Conservation (phyloP, 306 rosid species). For the Cicer cuneatum region DNA sequence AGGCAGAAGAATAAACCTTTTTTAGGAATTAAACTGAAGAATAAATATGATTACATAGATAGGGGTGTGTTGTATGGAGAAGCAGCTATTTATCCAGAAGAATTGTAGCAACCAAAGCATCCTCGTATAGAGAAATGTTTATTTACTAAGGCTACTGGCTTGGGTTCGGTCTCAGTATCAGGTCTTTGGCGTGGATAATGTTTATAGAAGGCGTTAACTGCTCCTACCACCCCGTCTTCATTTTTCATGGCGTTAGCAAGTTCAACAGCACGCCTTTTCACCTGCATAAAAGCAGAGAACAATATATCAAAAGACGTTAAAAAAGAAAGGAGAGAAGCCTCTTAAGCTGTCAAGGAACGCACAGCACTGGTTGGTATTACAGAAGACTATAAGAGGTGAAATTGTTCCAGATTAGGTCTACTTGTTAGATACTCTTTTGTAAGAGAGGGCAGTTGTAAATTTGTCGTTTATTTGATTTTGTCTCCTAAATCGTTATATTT, state of each 20-base stretch:
- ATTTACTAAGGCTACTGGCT: conserved; percentile 10
- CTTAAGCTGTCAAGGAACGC: conserved; percentile 24
- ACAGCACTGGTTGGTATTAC: conserved; percentile 1
- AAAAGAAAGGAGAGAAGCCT: neutral
- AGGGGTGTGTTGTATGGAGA: neutral
- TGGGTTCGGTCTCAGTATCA: neutral
- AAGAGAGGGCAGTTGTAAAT: conserved; percentile 4
- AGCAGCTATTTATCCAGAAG: conserved; percentile 30
- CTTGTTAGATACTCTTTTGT: conserved; percentile 16
- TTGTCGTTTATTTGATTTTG: conserved; percentile 3
- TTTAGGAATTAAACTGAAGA: conserved; percentile 24
- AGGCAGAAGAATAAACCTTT: conserved; percentile 17
- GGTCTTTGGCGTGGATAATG: conserved; percentile 52
- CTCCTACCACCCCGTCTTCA: conserved; percentile 83
- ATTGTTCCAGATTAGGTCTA: conserved; percentile 3
- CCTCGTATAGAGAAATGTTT: conserved; percentile 43
- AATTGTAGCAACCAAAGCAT: conserved; percentile 56
- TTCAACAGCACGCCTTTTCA: conserved; percentile 65
- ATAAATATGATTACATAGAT: conserved; percentile 3
- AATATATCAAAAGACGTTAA: neutral
- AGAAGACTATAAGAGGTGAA: neutral
- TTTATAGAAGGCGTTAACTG: conserved; percentile 82
- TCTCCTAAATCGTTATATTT: neutral
- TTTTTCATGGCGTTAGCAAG: conserved; percentile 75
- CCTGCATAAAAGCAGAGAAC: conserved; percentile 56